Evolutionary conservation across 2,329 filamentous ascomycete species (phyloP).

Genomic region (Pseudogymnoascus sp.): DNA sequence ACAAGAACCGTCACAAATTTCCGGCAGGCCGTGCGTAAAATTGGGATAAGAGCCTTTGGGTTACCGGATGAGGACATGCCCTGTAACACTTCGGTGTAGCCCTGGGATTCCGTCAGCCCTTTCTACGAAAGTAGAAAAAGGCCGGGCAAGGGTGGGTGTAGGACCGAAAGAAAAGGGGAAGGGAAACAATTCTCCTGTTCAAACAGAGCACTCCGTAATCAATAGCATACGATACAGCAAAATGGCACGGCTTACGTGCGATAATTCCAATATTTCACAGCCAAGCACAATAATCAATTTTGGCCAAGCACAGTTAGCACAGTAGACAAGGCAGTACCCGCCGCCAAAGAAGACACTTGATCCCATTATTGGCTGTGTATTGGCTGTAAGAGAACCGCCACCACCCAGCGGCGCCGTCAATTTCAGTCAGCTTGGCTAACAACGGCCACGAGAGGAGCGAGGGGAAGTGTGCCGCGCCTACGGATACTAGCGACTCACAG

Average conservation of each 20-base stretch:
- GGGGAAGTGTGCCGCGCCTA: not conserved
- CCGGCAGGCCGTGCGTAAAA: constrained; percentile 3
- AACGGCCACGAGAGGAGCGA: not conserved
- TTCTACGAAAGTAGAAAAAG: not conserved
- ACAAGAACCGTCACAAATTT: not conserved
- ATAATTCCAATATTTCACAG: not conserved
- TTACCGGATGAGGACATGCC: not conserved
- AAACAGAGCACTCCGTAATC: not conserved
- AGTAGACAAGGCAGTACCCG: not conserved
- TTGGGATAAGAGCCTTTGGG: not conserved
- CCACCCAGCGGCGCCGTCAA: not conserved
- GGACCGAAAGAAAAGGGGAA: not conserved
- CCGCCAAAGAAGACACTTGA: not conserved
- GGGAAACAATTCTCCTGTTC: not conserved
- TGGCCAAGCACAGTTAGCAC: not conserved
- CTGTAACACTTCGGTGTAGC: not conserved
- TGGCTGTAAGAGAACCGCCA: not conserved
- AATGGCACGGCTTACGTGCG: not conserved
- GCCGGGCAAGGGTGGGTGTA: not conserved
- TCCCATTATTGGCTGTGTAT: not conserved
- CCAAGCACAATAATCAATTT: not conserved
- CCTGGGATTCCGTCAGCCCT: not conserved
- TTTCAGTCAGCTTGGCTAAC: not conserved
- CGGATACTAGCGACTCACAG: constrained; percentile 1
- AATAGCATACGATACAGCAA: not conserved